Evolutionary conservation across 1,139 yeast species (phyloP).

Genomic region (Candida glucosophila): DNA sequence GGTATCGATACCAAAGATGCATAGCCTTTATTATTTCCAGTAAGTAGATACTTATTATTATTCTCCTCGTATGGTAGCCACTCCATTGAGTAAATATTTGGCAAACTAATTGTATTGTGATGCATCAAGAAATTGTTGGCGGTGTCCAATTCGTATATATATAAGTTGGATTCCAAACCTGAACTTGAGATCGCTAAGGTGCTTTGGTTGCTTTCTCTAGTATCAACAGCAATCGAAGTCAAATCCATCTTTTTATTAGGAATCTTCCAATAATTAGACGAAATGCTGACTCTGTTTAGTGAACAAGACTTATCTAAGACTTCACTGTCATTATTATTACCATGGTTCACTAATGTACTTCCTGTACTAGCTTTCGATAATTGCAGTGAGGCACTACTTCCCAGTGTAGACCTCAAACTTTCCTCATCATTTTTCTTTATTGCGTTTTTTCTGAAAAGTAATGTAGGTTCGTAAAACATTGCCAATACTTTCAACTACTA

Average conservation of each 20-base stretch:
- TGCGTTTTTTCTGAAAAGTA: constrained; percentile 40
- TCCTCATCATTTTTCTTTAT: constrained; percentile 22
- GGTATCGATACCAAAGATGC: constrained; percentile 68
- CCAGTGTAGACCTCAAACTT: constrained; percentile 10
- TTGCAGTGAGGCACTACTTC: constrained; percentile 12
- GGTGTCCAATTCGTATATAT: constrained; percentile 50
- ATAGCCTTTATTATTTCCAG: constrained; percentile 67
- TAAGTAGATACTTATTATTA: constrained; percentile 29
- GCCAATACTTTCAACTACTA: too few relatives aligned
- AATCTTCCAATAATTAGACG: constrained; percentile 63
- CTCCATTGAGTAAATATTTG: constrained; percentile 54
- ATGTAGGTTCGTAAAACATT: constrained; percentile 35
- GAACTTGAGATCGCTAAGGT: constrained; percentile 62
- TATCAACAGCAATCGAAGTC: constrained; percentile 39
- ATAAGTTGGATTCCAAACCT: constrained; percentile 44
- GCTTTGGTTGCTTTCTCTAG: constrained; percentile 19
- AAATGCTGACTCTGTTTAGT: constrained; percentile 33
- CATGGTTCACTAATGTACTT: constrained; percentile 18
- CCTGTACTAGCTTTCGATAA: constrained; percentile 4
- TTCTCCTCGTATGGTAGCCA: constrained; percentile 44
- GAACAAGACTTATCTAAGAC: constrained; percentile 34
- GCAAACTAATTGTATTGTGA: constrained; percentile 65
- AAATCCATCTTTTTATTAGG: constrained; percentile 53
- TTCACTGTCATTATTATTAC: constrained; percentile 21
- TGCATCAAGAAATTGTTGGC: constrained; percentile 47